Evolutionary conservation across 2,329 filamentous ascomycete genomes (phyloP).

Genomic region (Chrysoporthe cubensis): DNA sequence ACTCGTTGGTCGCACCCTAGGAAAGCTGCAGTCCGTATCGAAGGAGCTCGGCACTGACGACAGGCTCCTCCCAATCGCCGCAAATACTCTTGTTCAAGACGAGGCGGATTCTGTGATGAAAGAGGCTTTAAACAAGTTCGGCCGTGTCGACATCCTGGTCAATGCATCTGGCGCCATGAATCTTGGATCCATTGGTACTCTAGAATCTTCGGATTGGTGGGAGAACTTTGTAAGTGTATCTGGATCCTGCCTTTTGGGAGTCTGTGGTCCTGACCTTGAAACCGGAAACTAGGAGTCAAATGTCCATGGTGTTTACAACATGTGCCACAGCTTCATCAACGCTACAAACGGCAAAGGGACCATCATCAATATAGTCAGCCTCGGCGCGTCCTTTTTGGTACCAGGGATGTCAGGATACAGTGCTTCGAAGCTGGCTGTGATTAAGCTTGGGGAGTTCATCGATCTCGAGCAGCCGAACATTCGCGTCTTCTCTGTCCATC

Average conservation of each 20-base stretch:
- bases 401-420: conserved; percentile 34
- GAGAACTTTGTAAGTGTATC: conserved; percentile 22
- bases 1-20: conserved; percentile 35
- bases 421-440: conserved; percentile 32
- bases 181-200: conserved; percentile 26
- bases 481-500: conserved; percentile 33
- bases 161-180: conserved; percentile 32
- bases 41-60: not conserved
- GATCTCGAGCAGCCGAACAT: conserved; percentile 34
- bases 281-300: conserved; percentile 32
- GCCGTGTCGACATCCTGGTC: conserved; percentile 34
- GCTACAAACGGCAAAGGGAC: conserved; percentile 32
- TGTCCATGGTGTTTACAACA: conserved; percentile 34
- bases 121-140: conserved; percentile 31
- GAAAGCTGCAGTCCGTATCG: conserved; percentile 10
- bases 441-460: conserved; percentile 35
- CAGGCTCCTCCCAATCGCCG: conserved; percentile 1
- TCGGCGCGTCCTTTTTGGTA: conserved; percentile 31
- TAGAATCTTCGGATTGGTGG: conserved; percentile 31
- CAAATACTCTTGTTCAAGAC: conserved; percentile 6
- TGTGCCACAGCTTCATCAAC: conserved; percentile 33
- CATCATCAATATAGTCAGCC: conserved; percentile 33
- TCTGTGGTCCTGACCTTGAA: not conserved
- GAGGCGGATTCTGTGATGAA: conserved; percentile 27
- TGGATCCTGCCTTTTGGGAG: not conserved